Conservation (phyloP, 2,329 filamentous ascomycete genomes). For the Aspergillus awamori region DNA sequence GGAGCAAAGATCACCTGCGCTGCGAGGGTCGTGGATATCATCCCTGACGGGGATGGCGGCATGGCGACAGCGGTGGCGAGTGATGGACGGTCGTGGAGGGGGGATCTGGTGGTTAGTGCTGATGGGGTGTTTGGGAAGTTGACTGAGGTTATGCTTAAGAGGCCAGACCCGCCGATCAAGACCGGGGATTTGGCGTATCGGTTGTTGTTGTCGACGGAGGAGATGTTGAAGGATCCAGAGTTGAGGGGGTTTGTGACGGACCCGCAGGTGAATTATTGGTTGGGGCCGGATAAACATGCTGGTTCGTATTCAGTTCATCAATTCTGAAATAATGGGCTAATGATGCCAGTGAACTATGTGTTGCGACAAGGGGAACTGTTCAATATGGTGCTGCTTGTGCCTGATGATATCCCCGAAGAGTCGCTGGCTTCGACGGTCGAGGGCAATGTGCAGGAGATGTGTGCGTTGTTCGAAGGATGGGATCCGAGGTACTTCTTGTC, state of each 20-base stretch:
- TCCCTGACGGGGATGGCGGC: slow-evolving; percentile 26
- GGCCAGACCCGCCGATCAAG: slow-evolving; percentile 49
- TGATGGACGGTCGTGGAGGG: slow-evolving; percentile 29
- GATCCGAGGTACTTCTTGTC: slow-evolving; percentile 48
- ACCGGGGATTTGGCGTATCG: slow-evolving; percentile 62
- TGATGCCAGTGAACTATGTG: slow-evolving; percentile 57
- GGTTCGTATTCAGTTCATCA: slow-evolving; percentile 17
- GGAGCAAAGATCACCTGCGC: slow-evolving; percentile 52
- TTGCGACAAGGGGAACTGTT: slow-evolving; percentile 54
- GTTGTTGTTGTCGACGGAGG: slow-evolving; percentile 52
- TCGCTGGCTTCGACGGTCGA: slow-evolving; percentile 52
- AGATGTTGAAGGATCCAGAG: slow-evolving; percentile 53
- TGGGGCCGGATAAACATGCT: slow-evolving; percentile 56
- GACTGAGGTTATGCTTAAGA: slow-evolving; percentile 51
- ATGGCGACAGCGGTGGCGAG: slow-evolving; percentile 41
- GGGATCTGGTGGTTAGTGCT: slow-evolving; percentile 31
- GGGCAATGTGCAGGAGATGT: slow-evolving; percentile 58
- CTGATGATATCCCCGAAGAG: slow-evolving; percentile 62
- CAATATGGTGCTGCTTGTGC: slow-evolving; percentile 62
- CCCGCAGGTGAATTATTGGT: slow-evolving; percentile 58
- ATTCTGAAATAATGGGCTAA: neutral
- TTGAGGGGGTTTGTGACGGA: slow-evolving; percentile 49
- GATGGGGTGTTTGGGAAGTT: slow-evolving; percentile 36
- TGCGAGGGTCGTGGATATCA: slow-evolving; percentile 48
- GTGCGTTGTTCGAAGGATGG: slow-evolving; percentile 59